phyloP scores from a whole-genome alignment of 345 rosid genomes.

The Pseudoturritis turrita region DNA sequence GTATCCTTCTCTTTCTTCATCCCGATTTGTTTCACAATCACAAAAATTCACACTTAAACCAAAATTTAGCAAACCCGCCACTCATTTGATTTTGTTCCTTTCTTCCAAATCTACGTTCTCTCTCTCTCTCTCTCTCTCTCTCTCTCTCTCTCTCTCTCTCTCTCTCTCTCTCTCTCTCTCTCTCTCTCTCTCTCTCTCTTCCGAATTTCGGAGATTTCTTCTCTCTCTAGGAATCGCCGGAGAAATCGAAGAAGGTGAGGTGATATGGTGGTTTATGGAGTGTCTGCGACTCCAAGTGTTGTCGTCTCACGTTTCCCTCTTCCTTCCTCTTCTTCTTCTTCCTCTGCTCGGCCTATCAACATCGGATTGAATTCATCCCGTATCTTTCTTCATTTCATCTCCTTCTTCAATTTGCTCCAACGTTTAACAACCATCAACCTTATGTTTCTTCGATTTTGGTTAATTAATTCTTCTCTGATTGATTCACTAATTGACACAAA shows the following conservation, averaged over 20 bases:
- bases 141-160: too few relatives aligned
- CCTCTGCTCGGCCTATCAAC: conserved; percentile 13
- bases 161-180: too few relatives aligned
- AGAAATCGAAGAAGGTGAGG: background rate
- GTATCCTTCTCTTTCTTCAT: too few relatives aligned
- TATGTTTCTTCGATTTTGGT: too few relatives aligned
- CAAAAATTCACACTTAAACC: background rate
- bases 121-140: too few relatives aligned
- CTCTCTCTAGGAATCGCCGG: background rate
- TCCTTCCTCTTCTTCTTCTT: conserved; percentile 10
- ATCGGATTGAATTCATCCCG: conserved; percentile 33
- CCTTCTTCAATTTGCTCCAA: too few relatives aligned
- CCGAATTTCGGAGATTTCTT: conserved; percentile 13
- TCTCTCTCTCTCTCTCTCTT: conserved; percentile 35
- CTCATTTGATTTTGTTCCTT: conserved; percentile 9
- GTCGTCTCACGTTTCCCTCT: conserved; percentile 23
- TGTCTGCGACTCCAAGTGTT: conserved; percentile 24
- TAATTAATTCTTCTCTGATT: too few relatives aligned
- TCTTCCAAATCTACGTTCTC: conserved; percentile 12
- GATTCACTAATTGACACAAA: too few relatives aligned
- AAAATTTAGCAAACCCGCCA: conserved; percentile 20
- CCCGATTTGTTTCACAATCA: conserved; percentile 13
- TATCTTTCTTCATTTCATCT: too few relatives aligned
- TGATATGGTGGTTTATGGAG: conserved; percentile 30
- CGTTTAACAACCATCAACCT: too few relatives aligned